A percentile compares a stretch with the other conserved stretches of the same genome.
Conservation (phyloP, 2,329 filamentous ascomycete genomes). For the Diaporthe sp. region DNA sequence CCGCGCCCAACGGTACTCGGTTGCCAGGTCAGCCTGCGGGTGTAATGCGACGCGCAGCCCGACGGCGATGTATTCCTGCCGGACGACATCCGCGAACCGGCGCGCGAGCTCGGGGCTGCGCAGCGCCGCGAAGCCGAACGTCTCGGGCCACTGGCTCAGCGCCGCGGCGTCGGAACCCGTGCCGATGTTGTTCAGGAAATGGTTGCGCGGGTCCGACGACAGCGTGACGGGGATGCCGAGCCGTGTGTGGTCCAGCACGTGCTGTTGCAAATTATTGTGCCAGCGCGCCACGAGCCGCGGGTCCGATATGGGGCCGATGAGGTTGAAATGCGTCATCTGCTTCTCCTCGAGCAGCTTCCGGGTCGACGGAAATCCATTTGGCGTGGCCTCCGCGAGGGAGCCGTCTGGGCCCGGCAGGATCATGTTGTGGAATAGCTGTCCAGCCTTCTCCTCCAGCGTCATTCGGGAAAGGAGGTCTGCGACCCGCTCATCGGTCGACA, state of each 20-base stretch:
- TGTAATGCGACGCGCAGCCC: constrained; percentile 61
- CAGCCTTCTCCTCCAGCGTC: constrained; percentile 35
- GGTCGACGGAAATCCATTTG: neutral
- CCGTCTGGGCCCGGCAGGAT: constrained; percentile 27
- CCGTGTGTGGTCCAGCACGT: constrained; percentile 55
- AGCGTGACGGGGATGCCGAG: constrained; percentile 63
- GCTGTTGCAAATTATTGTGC: constrained; percentile 56
- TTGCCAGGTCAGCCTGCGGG: constrained; percentile 64
- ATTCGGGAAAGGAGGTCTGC: constrained; percentile 36
- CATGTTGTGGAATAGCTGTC: constrained; percentile 37
- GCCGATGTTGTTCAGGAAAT: constrained; percentile 57
- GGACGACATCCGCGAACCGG: constrained; percentile 61
- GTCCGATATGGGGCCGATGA: constrained; percentile 44
- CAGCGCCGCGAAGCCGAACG: constrained; percentile 62
- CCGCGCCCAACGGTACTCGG: constrained; percentile 64
- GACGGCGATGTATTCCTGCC: constrained; percentile 59
- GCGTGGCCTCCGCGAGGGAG: neutral
- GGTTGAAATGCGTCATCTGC: constrained; percentile 40
- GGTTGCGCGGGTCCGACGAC: constrained; percentile 61
- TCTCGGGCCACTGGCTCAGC: constrained; percentile 66
- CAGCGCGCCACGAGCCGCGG: constrained; percentile 52
- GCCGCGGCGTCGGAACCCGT: constrained; percentile 56
- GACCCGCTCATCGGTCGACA: constrained; percentile 29
- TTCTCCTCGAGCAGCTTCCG: constrained; percentile 25
- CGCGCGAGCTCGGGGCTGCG: constrained; percentile 57